These are phyloP conservation scores for Diaporthe velutina DNA, from an alignment of 2,329 filamentous ascomycete species.

Conservation along the genomic window DNA sequence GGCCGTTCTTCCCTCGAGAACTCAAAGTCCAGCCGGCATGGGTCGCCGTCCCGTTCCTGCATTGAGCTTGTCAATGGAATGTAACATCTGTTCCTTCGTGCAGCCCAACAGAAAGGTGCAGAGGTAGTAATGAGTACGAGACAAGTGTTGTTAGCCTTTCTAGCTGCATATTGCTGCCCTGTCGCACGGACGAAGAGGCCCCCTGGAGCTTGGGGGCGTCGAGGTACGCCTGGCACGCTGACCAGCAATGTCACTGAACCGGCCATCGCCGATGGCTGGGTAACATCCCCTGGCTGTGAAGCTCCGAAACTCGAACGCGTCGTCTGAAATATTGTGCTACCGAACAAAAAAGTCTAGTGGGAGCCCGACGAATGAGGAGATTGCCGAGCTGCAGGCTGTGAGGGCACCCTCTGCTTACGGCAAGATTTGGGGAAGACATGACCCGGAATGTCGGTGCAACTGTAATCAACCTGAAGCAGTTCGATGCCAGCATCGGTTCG, in stretches of 20 bases:
- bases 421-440: conserved; percentile 4
- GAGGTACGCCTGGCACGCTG: background rate
- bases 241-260: background rate
- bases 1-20: background rate
- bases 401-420: background rate
- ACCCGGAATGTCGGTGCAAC: conserved; percentile 1
- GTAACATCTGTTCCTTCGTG: background rate
- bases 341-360: conserved; percentile 1
- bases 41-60: conserved; percentile 17
- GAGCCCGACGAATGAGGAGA: conserved; percentile 7
- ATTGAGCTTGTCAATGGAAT: conserved; percentile 2
- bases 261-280: conserved; percentile 8
- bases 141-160: background rate
- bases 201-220: background rate
- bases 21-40: background rate
- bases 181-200: background rate
- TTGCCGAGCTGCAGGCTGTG: conserved; percentile 10
- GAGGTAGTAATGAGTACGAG: background rate
- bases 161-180: conserved; percentile 16
- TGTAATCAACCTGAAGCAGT: conserved; percentile 12
- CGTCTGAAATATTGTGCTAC: conserved; percentile 27
- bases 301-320: conserved; percentile 22
- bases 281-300: background rate
- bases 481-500: background rate
- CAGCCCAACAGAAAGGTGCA: background rate